These are phyloP conservation scores for Eremothecium gossypii DNA, from an alignment of 1,139 yeast species.

Conservation along the genomic window DNA sequence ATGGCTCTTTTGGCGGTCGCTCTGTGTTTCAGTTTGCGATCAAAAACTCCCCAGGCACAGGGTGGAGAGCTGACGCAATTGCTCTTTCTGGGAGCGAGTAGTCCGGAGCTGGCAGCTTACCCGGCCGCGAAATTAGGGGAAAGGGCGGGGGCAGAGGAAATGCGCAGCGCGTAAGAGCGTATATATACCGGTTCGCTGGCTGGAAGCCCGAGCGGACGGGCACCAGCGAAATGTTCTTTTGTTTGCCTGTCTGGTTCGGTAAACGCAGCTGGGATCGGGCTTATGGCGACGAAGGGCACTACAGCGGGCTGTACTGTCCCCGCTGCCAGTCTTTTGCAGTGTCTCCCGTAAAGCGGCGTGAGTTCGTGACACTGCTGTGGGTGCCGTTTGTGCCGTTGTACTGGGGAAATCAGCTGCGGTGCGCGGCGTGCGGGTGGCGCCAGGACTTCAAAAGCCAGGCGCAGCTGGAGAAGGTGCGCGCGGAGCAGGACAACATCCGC, in stretches of 20 bases:
- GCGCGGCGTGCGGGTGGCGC: conserved; percentile 39
- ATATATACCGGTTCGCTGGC: too few relatives aligned
- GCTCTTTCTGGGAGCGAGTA: too few relatives aligned
- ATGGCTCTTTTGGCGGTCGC: too few relatives aligned
- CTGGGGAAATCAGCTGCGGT: conserved; percentile 39
- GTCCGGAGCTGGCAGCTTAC: too few relatives aligned
- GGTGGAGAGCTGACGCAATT: too few relatives aligned
- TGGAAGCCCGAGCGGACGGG: too few relatives aligned
- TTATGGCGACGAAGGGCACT: conserved; percentile 18
- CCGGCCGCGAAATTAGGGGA: too few relatives aligned
- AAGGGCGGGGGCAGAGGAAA: too few relatives aligned
- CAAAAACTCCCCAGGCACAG: too few relatives aligned
- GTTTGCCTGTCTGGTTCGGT: conserved; percentile 31
- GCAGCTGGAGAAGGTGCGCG: conserved; percentile 30
- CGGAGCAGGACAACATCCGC: conserved; percentile 19
- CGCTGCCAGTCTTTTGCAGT: conserved; percentile 37
- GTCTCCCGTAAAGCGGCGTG: conserved; percentile 35
- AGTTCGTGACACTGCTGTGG: conserved; percentile 39
- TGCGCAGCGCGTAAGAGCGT: too few relatives aligned
- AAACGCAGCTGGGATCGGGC: conserved; percentile 23
- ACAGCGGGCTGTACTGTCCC: conserved; percentile 30
- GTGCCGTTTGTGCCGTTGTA: conserved; percentile 39
- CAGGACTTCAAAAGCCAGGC: conserved; percentile 34
- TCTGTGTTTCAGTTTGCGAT: too few relatives aligned
- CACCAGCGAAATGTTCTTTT: conserved; percentile 1